Evolutionary conservation across 345 rosid species (phyloP).

Genomic region (Salix viminalis): DNA sequence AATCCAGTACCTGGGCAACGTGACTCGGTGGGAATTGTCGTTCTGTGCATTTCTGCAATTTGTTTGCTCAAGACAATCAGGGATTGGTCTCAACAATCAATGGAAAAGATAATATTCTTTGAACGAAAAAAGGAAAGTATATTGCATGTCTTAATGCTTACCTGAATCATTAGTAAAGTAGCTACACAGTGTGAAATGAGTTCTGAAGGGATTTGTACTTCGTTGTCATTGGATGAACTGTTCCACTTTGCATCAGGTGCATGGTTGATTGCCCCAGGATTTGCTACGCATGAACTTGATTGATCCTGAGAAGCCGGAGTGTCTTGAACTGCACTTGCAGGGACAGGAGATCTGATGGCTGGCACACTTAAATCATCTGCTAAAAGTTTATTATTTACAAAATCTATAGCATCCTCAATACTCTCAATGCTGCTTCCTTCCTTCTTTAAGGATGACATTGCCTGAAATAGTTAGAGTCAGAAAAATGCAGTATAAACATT

Average conservation of each 20-base stretch:
- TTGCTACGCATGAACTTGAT: constrained; percentile 25
- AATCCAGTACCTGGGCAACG: constrained; percentile 70
- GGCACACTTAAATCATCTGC: constrained; percentile 27
- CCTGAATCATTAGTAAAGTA: constrained; percentile 80
- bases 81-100: not conserved
- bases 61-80: not conserved
- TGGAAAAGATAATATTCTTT: not conserved
- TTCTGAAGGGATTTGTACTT: constrained; percentile 49
- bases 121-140: not conserved
- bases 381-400: constrained; percentile 52
- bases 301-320: constrained; percentile 38
- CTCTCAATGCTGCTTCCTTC: constrained; percentile 36
- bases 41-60: constrained; percentile 80
- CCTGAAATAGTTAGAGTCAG: constrained; percentile 40
- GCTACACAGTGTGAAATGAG: constrained; percentile 65
- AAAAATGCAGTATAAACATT: not conserved
- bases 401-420: constrained; percentile 62
- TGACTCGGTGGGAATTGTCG: constrained; percentile 78
- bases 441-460: constrained; percentile 42
- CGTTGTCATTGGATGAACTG: constrained; percentile 30
- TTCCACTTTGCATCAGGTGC: constrained; percentile 33
- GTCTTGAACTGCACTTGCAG: constrained; percentile 28
- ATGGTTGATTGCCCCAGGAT: constrained; percentile 26
- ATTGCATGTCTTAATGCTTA: constrained; percentile 7
- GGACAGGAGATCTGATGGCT: constrained; percentile 17